Conservation (phyloP, 1,284 basidiomycete species). For the Cryptococcus depauperatus region DNA sequence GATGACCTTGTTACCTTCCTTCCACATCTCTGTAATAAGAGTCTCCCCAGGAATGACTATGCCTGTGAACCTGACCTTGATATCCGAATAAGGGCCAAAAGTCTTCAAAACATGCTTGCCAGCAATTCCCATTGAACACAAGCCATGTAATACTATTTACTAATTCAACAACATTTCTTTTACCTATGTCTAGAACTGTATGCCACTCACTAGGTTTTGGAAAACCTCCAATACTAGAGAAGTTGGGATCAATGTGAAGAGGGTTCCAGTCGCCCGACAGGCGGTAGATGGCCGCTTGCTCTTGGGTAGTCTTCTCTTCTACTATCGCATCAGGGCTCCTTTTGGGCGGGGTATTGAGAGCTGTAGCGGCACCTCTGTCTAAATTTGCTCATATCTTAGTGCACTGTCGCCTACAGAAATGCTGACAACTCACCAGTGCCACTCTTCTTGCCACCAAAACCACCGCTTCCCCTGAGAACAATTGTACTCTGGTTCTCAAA, state of each 20-base stretch:
- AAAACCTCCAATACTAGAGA: constrained; percentile 90
- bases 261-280: constrained; percentile 87
- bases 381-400: too few relatives aligned
- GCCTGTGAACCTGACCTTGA: constrained; percentile 76
- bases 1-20: constrained; percentile 82
- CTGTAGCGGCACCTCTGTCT: constrained; percentile 88
- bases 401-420: too few relatives aligned
- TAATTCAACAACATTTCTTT: constrained; percentile 4
- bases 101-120: constrained; percentile 88
- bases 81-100: constrained; percentile 80
- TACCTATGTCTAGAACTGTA: too few relatives aligned
- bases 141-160: constrained; percentile 55
- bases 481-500: constrained; percentile 91
- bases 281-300: constrained; percentile 86
- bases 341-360: constrained; percentile 72
- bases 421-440: constrained; percentile 61
- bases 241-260: constrained; percentile 86
- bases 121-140: constrained; percentile 89
- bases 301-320: constrained; percentile 72
- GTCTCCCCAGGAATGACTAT: constrained; percentile 90
- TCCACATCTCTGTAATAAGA: constrained; percentile 94
- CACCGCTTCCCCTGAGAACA: constrained; percentile 88
- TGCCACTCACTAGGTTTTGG: constrained; percentile 63
- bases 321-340: constrained; percentile 73
- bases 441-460: constrained; percentile 84